phyloP scores from a whole-genome alignment of 2,329 filamentous ascomycete genomes.

The Grosmannia penicillata region DNA sequence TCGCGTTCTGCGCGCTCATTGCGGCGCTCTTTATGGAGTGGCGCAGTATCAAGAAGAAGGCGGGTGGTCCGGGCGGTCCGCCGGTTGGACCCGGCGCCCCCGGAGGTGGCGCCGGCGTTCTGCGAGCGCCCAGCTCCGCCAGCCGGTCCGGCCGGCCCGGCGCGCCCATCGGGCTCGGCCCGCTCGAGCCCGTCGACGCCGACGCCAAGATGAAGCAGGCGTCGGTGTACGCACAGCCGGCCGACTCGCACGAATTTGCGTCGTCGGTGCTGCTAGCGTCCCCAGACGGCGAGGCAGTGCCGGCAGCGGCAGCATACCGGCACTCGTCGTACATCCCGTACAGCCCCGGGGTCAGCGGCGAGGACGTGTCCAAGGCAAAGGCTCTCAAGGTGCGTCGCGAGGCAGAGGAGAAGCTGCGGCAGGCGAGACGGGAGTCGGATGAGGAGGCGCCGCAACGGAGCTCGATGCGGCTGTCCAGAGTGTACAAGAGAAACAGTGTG shows the following conservation, averaged over 20 bases:
- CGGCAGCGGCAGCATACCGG: too few species aligned
- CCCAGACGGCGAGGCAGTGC: too few species aligned
- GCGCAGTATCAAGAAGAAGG: constrained; percentile 47
- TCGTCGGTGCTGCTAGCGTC: too few species aligned
- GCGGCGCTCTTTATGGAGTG: constrained; percentile 48
- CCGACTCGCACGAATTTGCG: too few species aligned
- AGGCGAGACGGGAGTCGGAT: constrained; percentile 5
- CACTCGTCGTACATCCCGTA: too few species aligned
- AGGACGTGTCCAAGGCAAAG: constrained; percentile 4
- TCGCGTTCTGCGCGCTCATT: constrained; percentile 39
- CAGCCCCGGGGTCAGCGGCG: too few species aligned
- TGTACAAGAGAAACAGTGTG: not conserved
- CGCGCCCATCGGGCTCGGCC: too few species aligned
- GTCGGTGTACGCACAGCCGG: too few species aligned
- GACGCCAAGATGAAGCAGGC: too few species aligned
- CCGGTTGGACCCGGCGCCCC: not conserved
- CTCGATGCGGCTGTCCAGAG: constrained; percentile 3
- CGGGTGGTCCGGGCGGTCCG: not conserved
- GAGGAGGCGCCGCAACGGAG: constrained; percentile 2
- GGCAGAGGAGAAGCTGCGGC: constrained; percentile 7
- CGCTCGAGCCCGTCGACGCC: too few species aligned
- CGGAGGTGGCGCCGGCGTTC: not conserved
- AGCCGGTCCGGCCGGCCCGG: too few species aligned
- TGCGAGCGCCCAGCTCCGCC: too few species aligned
- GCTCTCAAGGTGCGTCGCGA: constrained; percentile 1